Conservation (phyloP, 1,139 yeast genomes). For the Taphrina confusa region DNA sequence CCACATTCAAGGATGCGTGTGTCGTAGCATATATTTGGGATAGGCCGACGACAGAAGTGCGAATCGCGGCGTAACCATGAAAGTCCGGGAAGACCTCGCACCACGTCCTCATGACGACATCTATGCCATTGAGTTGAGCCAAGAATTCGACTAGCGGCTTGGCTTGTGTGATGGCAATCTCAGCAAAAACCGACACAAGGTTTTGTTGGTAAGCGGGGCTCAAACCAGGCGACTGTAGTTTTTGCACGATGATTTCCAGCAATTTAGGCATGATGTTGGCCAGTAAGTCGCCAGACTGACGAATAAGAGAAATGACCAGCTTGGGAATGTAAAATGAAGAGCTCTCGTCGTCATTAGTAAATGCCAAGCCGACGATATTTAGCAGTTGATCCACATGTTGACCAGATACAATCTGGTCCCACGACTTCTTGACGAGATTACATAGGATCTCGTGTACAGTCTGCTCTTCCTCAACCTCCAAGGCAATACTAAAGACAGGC, state of each 20-base stretch:
- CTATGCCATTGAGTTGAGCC: slow-evolving; percentile 27
- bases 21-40: slow-evolving; percentile 31
- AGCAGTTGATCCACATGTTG: slow-evolving; percentile 23
- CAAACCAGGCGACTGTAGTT: slow-evolving; percentile 16
- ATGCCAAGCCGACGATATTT: slow-evolving; percentile 22
- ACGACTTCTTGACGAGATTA: slow-evolving; percentile 33
- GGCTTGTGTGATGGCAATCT: slow-evolving; percentile 34
- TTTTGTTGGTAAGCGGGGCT: slow-evolving; percentile 33
- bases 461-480: slow-evolving; percentile 36
- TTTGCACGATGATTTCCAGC: slow-evolving; percentile 26
- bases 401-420: slow-evolving; percentile 27
- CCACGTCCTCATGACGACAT: slow-evolving; percentile 37
- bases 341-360: slow-evolving; percentile 28
- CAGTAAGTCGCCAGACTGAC: slow-evolving; percentile 28
- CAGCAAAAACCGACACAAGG: slow-evolving; percentile 37
- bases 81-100: slow-evolving; percentile 37
- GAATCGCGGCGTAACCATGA: slow-evolving; percentile 36
- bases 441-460: slow-evolving; percentile 31
- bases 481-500: slow-evolving; percentile 32
- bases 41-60: slow-evolving; percentile 35
- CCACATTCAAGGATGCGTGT: slow-evolving; percentile 10
- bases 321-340: slow-evolving; percentile 31
- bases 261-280: slow-evolving; percentile 29
- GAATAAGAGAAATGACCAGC: slow-evolving; percentile 34
- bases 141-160: slow-evolving; percentile 31